A percentile compares a stretch with the other conserved stretches of the same genome.
Evolutionary conservation across 805 yeast genomes (phyloP).

Genomic region (Geotrichum ghanense): DNA sequence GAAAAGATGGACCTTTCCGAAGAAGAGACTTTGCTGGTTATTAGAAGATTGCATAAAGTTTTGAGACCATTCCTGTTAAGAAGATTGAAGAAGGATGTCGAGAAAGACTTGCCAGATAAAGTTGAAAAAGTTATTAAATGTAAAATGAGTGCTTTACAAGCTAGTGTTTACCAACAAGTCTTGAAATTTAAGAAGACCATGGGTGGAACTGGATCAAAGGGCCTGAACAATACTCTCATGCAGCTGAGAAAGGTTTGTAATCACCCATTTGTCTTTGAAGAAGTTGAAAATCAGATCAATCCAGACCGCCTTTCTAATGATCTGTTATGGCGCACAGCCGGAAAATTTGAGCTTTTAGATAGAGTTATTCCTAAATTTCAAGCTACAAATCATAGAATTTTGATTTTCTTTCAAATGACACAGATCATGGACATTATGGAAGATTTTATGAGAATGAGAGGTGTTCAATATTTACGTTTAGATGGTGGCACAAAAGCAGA

Average conservation of each 20-base stretch:
- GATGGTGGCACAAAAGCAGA: slow-evolving; percentile 96
- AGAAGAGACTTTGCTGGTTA: slow-evolving; percentile 90
- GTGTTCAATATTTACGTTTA: slow-evolving; percentile 72
- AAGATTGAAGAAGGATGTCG: slow-evolving; percentile 94
- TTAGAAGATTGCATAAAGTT: slow-evolving; percentile 91
- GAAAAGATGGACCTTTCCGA: slow-evolving; percentile 89
- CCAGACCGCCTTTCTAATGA: slow-evolving; percentile 65
- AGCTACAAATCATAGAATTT: slow-evolving; percentile 78
- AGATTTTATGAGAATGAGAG: slow-evolving; percentile 68
- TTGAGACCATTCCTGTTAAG: slow-evolving; percentile 87
- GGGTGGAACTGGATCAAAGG: slow-evolving; percentile 45
- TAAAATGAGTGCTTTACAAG: slow-evolving; percentile 82
- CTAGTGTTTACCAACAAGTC: slow-evolving; percentile 80
- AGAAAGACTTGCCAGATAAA: slow-evolving; percentile 89
- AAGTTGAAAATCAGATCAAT: slow-evolving; percentile 72
- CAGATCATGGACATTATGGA: slow-evolving; percentile 99
- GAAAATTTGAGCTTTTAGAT: slow-evolving; percentile 86
- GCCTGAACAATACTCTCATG: slow-evolving; percentile 89
- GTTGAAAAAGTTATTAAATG: slow-evolving; percentile 94
- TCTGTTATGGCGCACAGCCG: slow-evolving; percentile 80
- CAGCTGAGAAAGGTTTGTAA: slow-evolving; percentile 92
- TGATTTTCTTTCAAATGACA: slow-evolving; percentile 96
- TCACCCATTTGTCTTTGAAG: slow-evolving; percentile 95
- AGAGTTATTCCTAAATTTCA: slow-evolving; percentile 78
- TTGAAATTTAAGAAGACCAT: slow-evolving; percentile 53